Base-by-base conservation (phyloP, 2,329 filamentous ascomycete genomes). In the Aschersonia sp. region DNA sequence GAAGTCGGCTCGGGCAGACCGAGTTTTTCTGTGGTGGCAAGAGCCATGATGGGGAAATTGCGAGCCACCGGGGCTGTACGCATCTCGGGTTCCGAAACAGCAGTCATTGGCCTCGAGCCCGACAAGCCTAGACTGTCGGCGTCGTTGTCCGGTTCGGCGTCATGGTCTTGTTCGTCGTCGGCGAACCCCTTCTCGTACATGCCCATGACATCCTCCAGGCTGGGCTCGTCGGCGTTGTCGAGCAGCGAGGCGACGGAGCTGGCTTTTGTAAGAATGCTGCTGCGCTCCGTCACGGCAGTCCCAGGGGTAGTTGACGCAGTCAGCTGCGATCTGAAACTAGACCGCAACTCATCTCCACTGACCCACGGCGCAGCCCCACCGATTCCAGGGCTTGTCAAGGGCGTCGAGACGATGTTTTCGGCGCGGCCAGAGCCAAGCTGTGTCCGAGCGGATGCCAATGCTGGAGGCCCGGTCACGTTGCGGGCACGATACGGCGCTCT, bases 221-320 rank as follows among this genome's bases (percentile, higher is more conserved):
- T 80, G 48, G 76, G 69, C 41, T 74, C 76, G 52, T 80, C 77
- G 51, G 75, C 70, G 12, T 67, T 62, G 40, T 60, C 63, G 63
- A 72, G 40, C 40, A 41, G 73, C 51, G 70, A 92, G 66, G 67
- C 83, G 47, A 81, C 72, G 2, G 84, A 88, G 67, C 84, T 94
- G 50, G 79, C 78, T 55, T 85, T 87, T 4, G 87, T 92, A 53
- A 83, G 62, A 45, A 92, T 73, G 58, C 88, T 95, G 62, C 86
- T 94, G 51, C 86, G 76, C 59, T 90, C 86, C 1, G 87, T 94
- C n/a, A 81, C 79, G 5, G 63, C 54, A 2, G 73, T 76, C 30
- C 83, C 88, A 32, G 73, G 73, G 30, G 68, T 66, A 5, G 74
- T 74, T 4, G 74, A 77, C 37, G 68, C 61, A 14, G 74, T 74